These are phyloP conservation scores for Fagopyrum homotropicum DNA, from an alignment of 148 eudicot genomes.

Conservation along the genomic window DNA sequence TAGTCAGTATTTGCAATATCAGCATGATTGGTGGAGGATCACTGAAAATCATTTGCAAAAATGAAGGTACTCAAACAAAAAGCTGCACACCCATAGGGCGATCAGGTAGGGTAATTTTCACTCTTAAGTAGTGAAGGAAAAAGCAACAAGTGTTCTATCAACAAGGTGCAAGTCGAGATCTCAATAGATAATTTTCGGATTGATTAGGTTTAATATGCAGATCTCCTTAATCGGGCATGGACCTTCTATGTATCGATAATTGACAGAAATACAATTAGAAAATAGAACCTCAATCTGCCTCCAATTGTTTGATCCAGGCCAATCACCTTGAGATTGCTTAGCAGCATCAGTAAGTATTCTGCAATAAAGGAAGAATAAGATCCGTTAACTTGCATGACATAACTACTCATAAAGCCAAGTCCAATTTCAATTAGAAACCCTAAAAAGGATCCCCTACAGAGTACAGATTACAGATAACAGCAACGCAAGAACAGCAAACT, in stretches of 20 bases:
- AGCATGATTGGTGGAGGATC: not conserved
- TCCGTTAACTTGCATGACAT: not conserved
- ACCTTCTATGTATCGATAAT: not conserved
- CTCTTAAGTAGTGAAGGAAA: not conserved
- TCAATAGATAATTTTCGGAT: not conserved
- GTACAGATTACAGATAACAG: not conserved
- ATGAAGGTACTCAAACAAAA: not conserved
- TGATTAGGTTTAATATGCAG: not conserved
- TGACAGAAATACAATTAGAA: not conserved
- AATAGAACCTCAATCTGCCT: conserved; percentile 66
- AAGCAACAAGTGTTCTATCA: not conserved
- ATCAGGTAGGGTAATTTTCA: not conserved
- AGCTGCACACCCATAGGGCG: not conserved
- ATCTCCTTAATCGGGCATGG: not conserved
- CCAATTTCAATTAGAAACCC: conserved; percentile 3
- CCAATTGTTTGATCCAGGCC: conserved; percentile 69
- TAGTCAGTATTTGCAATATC: not conserved
- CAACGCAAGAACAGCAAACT: not conserved
- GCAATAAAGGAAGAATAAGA: not conserved
- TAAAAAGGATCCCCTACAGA: not conserved
- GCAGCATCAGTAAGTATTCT: conserved; percentile 65
- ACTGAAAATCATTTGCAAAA: not conserved
- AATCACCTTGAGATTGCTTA: conserved; percentile 63
- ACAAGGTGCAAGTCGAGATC: not conserved
- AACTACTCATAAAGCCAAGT: not conserved